These are phyloP conservation scores for Prunus mume DNA, from an alignment of 306 rosid species.

Conservation along the genomic window DNA sequence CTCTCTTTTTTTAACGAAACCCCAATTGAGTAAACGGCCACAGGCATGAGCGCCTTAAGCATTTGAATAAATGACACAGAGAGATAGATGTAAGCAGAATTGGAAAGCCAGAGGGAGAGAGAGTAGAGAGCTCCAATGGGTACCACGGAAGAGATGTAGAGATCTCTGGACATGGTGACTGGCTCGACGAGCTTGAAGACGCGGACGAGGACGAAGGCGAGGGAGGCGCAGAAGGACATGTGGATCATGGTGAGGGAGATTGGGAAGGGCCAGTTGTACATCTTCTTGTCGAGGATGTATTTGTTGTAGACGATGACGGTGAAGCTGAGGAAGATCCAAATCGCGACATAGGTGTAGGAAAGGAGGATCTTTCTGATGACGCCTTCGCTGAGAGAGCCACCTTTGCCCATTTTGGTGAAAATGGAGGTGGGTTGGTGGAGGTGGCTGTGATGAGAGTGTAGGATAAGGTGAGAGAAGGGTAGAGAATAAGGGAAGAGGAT, in stretches of 20 bases:
- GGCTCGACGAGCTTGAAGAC: conserved; percentile 71
- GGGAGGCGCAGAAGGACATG: conserved; percentile 82
- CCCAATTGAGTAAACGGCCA: conserved; percentile 84
- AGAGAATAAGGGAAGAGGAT: conserved; percentile 11
- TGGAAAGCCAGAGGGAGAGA: conserved; percentile 83
- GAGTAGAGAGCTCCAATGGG: conserved; percentile 90
- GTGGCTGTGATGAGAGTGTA: conserved; percentile 1
- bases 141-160: conserved; percentile 72
- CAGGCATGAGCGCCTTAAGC: conserved; percentile 95
- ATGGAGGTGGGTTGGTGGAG: neutral
- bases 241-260: conserved; percentile 95
- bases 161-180: conserved; percentile 61
- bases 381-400: conserved; percentile 71
- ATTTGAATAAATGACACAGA: conserved; percentile 91
- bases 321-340: conserved; percentile 90
- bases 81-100: conserved; percentile 87
- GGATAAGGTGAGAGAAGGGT: neutral
- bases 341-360: conserved; percentile 75
- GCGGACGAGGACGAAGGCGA: conserved; percentile 67
- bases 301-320: conserved; percentile 94
- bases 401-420: conserved; percentile 58
- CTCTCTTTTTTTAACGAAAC: conserved; percentile 55
- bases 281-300: conserved; percentile 90
- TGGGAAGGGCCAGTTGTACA: conserved; percentile 87
- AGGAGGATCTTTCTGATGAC: conserved; percentile 72